Evolutionary conservation across 2,329 filamentous ascomycete species (phyloP), one percentile per base, ranked within the genome.

Genomic region (Fusarium foetens): DNA sequence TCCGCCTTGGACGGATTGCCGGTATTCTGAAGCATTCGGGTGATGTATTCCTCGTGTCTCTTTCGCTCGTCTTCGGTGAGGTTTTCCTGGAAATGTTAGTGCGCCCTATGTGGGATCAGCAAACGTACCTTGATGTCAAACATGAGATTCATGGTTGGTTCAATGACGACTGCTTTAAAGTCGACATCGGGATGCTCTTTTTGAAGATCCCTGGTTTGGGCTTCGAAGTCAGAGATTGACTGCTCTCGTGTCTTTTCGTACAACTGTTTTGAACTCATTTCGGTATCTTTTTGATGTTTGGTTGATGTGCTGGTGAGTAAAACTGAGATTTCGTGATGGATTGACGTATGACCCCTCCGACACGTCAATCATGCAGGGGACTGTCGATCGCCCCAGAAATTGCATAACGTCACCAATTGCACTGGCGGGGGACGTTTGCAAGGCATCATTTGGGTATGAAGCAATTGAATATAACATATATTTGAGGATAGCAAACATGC

Each of bases 141-240:
- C 59, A 73, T 73, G 6, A 73, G 51, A 17, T 73, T 73, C 68
- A 73, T 73, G 27, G 71, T 73, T 17, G 71, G 71, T 25, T 72
- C 71, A 17, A 73, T 73, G 6, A 74, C 71, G 2, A 51, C 52
- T 5, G 53, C 25, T 6, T 62, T 73, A 23, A 73, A 69, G 42
- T 74, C 71, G 19, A 73, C 51, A 36, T 73, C 71, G 1, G 71
- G 71, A 21, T 73, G 58, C 0, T 74, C 60, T 27, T 54, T 45
- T 12, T 73, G 71, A 0, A 73, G 59, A 17, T 71, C 58, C 11
- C 33, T 69, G 0, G 71, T 73, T 4, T 61, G 53, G 9, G 61
- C 68, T 3, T 72, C 59, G 43, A 74, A 73, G 1, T 74, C 71
- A 7, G 68, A 48, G 17, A 73, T 73, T 1, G 71, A 74, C 45